phyloP scores from a whole-genome alignment of 169 alveolate genomes.

The Plasmodium yoelii region DNA sequence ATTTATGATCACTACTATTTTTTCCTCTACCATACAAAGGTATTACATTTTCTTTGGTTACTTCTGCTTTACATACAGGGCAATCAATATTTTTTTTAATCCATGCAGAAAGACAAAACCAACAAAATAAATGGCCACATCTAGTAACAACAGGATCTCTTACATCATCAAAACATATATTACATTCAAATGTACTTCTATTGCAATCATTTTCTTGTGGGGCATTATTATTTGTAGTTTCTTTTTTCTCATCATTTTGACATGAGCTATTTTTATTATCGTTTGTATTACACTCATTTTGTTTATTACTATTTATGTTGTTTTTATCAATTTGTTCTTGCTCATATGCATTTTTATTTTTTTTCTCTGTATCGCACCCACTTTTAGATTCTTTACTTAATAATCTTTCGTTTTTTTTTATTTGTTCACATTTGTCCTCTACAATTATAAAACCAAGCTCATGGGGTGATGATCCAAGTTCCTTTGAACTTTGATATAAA shows the following conservation, averaged over 20 bases:
- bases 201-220: conserved; percentile 45
- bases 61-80: conserved; percentile 96
- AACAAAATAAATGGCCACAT: conserved; percentile 97
- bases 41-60: conserved; percentile 91
- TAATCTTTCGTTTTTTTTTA: too few species aligned
- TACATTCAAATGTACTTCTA: conserved; percentile 93
- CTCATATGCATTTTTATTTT: not conserved
- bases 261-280: not conserved
- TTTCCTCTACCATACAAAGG: conserved; percentile 93
- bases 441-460: too few species aligned
- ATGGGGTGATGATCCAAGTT: too few species aligned
- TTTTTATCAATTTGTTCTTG: not conserved
- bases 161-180: conserved; percentile 97
- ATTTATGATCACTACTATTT: conserved; percentile 86
- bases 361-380: too few species aligned
- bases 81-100: conserved; percentile 93
- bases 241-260: conserved; percentile 6
- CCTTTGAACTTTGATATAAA: too few species aligned
- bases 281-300: not conserved
- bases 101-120: conserved; percentile 96
- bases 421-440: too few species aligned
- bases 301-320: not conserved
- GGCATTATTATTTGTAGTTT: conserved; percentile 5
- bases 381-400: too few species aligned
- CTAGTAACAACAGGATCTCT: conserved; percentile 97